Evolutionary conservation across 1,284 basidiomycete species (phyloP).

Genomic region (Apiotrichum montevideense): DNA sequence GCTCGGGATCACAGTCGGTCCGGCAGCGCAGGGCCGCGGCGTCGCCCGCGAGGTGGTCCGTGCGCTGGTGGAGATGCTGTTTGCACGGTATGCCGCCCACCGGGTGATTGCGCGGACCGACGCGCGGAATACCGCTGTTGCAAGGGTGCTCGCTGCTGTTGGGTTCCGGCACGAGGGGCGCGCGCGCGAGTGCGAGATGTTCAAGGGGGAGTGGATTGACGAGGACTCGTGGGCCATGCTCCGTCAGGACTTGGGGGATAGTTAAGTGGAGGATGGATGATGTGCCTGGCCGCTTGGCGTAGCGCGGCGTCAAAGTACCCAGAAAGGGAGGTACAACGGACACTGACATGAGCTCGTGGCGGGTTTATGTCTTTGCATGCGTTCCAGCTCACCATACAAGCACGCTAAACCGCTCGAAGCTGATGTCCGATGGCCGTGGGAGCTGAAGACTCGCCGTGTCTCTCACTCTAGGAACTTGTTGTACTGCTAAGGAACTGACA

Average conservation of each 20-base stretch:
- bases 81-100: not conserved
- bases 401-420: too few species aligned
- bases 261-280: too few species aligned
- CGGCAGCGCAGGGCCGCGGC: not conserved
- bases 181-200: not conserved
- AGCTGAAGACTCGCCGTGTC: too few species aligned
- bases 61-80: not conserved
- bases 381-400: too few species aligned
- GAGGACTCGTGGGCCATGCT: not conserved
- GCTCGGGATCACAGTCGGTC: slow-evolving; percentile 2
- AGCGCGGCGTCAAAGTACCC: too few species aligned
- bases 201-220: not conserved
- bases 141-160: not conserved
- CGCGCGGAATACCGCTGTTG: not conserved
- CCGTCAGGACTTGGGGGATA: not conserved
- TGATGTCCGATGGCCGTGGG: too few species aligned
- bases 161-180: not conserved
- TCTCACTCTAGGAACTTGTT: too few species aligned
- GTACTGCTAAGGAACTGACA: too few species aligned
- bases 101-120: not conserved
- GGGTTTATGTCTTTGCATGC: too few species aligned
- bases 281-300: too few species aligned
- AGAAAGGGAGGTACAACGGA: too few species aligned
- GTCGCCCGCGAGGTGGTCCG: not conserved
- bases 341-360: too few species aligned